A percentile compares a stretch with the other conserved stretches of the same genome.
phyloP scores from a whole-genome alignment of 2,329 filamentous ascomycete species.

The Diaporthe sp. region DNA sequence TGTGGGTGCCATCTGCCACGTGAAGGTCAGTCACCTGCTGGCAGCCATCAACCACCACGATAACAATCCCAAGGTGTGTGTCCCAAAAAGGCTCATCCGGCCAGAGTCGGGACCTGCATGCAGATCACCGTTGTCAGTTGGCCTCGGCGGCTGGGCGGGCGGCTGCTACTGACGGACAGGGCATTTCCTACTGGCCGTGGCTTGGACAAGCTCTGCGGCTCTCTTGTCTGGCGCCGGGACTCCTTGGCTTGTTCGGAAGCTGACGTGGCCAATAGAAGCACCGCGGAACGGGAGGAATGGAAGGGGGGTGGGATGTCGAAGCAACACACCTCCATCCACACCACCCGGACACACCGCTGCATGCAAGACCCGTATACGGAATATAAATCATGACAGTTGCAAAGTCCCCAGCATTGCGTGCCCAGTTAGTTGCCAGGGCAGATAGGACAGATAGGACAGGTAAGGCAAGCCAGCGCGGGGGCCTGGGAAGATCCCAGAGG shows the following conservation, averaged over 20 bases:
- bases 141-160: neutral
- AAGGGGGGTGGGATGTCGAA: neutral
- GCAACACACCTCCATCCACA: neutral
- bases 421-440: neutral
- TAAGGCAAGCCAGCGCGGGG: neutral
- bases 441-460: neutral
- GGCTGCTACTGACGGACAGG: neutral
- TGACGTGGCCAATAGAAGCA: slow-evolving; percentile 21
- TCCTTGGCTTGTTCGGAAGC: slow-evolving; percentile 1
- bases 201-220: slow-evolving; percentile 22
- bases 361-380: slow-evolving; percentile 5
- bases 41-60: neutral
- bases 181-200: neutral
- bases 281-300: neutral
- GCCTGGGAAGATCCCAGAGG: neutral
- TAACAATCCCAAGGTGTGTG: neutral
- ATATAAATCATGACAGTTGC: slow-evolving; percentile 17
- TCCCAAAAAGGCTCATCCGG: neutral
- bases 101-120: neutral
- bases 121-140: neutral
- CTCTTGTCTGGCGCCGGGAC: neutral
- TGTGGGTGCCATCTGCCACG: neutral
- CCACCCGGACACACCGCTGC: slow-evolving; percentile 18
- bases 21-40: neutral
- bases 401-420: neutral